Percentiles rank a stretch among this genome's conserved stretches.
Evolutionary conservation across 495 filamentous ascomycete species (phyloP).

Genomic region (Choiromyces venosus): DNA sequence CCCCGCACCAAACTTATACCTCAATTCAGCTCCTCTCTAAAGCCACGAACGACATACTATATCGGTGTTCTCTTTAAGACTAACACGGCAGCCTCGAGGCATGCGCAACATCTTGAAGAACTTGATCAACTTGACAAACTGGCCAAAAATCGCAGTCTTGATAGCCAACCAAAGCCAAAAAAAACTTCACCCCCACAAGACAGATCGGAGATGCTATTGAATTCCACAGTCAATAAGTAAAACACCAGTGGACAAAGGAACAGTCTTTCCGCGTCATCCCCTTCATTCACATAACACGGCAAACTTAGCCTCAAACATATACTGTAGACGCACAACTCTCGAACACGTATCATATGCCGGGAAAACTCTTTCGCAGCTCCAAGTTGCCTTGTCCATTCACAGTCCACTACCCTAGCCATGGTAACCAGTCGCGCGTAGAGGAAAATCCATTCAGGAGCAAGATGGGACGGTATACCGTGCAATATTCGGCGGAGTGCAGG

Average conservation of each 20-base stretch:
- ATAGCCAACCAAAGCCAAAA: not conserved
- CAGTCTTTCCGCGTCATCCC: not conserved
- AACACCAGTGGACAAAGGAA: not conserved
- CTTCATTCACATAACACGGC: not conserved
- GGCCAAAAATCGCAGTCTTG: not conserved
- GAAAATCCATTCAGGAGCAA: not conserved
- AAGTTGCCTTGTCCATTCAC: not conserved
- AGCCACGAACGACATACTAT: not conserved
- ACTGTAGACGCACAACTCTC: not conserved
- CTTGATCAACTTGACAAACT: not conserved
- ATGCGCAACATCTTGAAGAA: not conserved
- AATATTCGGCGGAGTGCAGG: not conserved
- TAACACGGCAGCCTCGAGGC: not conserved
- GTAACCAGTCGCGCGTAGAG: not conserved
- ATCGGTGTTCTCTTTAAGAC: not conserved
- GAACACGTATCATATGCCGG: constrained; percentile 2
- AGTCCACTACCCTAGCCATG: not conserved
- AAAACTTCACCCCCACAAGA: not conserved
- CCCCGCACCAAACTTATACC: not conserved
- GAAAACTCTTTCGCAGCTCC: not conserved
- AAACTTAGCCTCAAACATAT: not conserved
- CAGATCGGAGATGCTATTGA: not conserved
- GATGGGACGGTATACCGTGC: not conserved
- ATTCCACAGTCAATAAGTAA: not conserved
- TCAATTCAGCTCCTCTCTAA: not conserved